Evolutionary conservation across 176 grass and related monocot species (phyloP).

Genomic region (Juncus effusus): DNA sequence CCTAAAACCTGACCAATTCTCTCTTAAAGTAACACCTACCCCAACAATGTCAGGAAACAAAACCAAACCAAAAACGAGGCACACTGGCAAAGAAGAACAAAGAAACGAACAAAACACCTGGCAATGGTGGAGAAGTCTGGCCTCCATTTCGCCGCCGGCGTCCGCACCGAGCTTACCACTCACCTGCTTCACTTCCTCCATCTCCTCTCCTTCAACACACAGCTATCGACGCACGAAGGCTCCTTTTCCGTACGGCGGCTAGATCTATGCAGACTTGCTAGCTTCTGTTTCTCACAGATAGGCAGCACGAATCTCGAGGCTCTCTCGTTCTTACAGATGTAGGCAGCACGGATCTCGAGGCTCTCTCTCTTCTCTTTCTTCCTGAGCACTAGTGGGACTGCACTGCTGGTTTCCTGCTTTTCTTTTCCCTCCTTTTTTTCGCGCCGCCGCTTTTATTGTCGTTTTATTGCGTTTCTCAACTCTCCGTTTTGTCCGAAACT

Average conservation of each 20-base stretch:
- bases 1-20: not conserved
- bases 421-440: slow-evolving; percentile 25
- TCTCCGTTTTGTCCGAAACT: not conserved
- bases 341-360: not conserved
- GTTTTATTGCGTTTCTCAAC: not conserved
- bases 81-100: not conserved
- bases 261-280: not conserved
- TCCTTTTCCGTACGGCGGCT: not conserved
- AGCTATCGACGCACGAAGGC: not conserved
- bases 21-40: not conserved
- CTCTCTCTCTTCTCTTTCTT: not conserved
- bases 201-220: not conserved
- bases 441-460: slow-evolving; percentile 22
- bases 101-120: slow-evolving; percentile 6
- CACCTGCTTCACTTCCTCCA: not conserved
- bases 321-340: not conserved
- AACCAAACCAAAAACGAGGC: not conserved
- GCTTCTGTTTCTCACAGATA: not conserved
- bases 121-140: slow-evolving; percentile 11
- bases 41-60: not conserved
- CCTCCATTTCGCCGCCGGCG: slow-evolving; percentile 10
- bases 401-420: not conserved
- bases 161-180: not conserved
- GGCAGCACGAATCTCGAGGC: slow-evolving; percentile 2
- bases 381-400: not conserved